Evolutionary conservation across 257 asterid genomes (phyloP), one percentile per base, ranked within the genome.

Genomic region (Linaria vulgaris): DNA sequence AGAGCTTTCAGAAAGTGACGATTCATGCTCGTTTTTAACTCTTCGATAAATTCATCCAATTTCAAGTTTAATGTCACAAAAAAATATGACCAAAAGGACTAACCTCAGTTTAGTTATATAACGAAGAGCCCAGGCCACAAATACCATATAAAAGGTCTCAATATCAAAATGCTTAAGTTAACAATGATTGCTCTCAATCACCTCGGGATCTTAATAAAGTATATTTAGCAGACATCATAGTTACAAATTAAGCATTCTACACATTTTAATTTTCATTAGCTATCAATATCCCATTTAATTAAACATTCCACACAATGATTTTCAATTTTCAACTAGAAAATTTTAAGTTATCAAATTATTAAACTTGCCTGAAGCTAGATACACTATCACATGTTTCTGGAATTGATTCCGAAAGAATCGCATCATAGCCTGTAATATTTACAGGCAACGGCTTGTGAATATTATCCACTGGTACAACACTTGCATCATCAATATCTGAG

Each of bases 371-470:
- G 69, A 91, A 70, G 71, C 69, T 77, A 41, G 88, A 75, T 9
- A 77, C 76, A 69, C 76, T 79, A 54, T 71, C 91, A 67, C 80
- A 74, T 74, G 87, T 75, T 46, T 87, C 95, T 17, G 91, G 86
- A 23, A 84, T 76, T 57, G 88, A 85, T 52, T 74, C 91, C 9
- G 85, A 70, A 69, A 83, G 76, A 41, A 85, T 82, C 37, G 44
- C 45, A 57, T 68, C 70, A 43, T 58, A 52, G 65, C 77, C 72
- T 62, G 65, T 75, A 45, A 27, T 45, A 38, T 69, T 72, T 23
- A 47, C 70, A 69, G 77, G 74, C 64, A 78, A 62, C 44, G 85
- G 70, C 50, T 69, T 78, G 71, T 66, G 70, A 80, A 82, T 69
- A 61, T 61, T 78, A 60, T 72, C 83, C 25, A 69, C 61, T 48